Conservation (phyloP, 2,329 filamentous ascomycete species). For the Aspergillus novofumigatus region DNA sequence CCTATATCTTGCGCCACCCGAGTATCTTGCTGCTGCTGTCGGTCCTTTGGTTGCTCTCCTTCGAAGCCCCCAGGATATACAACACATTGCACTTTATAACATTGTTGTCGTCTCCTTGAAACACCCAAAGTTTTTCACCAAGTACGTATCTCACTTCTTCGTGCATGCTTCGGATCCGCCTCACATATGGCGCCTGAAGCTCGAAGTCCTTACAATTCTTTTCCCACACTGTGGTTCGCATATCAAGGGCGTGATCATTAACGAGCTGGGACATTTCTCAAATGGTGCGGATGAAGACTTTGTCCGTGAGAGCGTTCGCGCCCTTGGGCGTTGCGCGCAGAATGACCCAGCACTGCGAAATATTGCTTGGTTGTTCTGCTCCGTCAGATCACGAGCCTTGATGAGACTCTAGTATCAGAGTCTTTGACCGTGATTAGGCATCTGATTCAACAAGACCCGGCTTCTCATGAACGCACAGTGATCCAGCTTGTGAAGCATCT, state of each 20-base stretch:
- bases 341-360: constrained; percentile 65
- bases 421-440: constrained; percentile 92
- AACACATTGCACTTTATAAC: constrained; percentile 87
- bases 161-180: constrained; percentile 74
- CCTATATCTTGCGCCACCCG: constrained; percentile 73
- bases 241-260: constrained; percentile 80
- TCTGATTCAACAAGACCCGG: constrained; percentile 85
- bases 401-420: constrained; percentile 84
- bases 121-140: constrained; percentile 75
- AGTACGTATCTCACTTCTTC: constrained; percentile 84
- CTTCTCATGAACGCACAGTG: constrained; percentile 77
- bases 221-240: constrained; percentile 76
- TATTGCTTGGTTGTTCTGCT: constrained; percentile 80
- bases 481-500: constrained; percentile 86
- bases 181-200: constrained; percentile 83
- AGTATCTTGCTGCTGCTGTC: constrained; percentile 70
- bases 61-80: constrained; percentile 78
- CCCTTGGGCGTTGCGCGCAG: constrained; percentile 90
- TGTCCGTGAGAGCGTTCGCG: constrained; percentile 83
- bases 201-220: constrained; percentile 85
- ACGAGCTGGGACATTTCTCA: constrained; percentile 91
- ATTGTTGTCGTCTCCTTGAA: constrained; percentile 86
- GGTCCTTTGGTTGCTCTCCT: constrained; percentile 84
- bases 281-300: constrained; percentile 68
- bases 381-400: constrained; percentile 80